These are phyloP conservation scores for Verruconis gallopava DNA, from an alignment of 2,329 filamentous ascomycete species.

Conservation along the genomic window DNA sequence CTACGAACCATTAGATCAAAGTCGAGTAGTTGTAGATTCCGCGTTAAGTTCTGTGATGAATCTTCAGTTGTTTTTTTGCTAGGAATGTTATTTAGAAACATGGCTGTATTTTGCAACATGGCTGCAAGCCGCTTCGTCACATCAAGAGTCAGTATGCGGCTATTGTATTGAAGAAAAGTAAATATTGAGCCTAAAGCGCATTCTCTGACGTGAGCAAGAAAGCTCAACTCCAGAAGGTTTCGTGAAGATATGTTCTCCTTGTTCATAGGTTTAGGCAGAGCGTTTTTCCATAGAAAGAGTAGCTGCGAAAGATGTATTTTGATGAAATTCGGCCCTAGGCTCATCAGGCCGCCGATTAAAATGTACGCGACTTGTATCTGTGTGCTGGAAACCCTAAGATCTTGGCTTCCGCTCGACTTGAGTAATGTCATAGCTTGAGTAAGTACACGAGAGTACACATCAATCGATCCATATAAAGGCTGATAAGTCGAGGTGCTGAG, in stretches of 20 bases:
- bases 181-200: constrained; percentile 85
- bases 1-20: constrained; percentile 87
- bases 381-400: constrained; percentile 79
- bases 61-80: constrained; percentile 78
- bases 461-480: constrained; percentile 85
- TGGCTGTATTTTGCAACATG: constrained; percentile 90
- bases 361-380: constrained; percentile 98
- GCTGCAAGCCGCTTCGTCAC: constrained; percentile 83
- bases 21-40: constrained; percentile 78
- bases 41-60: constrained; percentile 67
- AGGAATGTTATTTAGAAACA: constrained; percentile 76
- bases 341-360: constrained; percentile 90
- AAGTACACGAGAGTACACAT: constrained; percentile 84
- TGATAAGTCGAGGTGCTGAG: constrained; percentile 80
- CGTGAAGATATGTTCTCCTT: constrained; percentile 80
- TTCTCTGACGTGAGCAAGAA: constrained; percentile 86
- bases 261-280: constrained; percentile 82
- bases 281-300: constrained; percentile 92
- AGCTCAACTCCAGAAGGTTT: constrained; percentile 78
- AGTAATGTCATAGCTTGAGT: constrained; percentile 83
- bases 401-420: constrained; percentile 81
- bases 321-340: constrained; percentile 91
- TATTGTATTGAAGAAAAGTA: constrained; percentile 88
- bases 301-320: constrained; percentile 96
- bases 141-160: constrained; percentile 79